Percentiles rank a stretch among this genome's conserved stretches.
Evolutionary conservation across 805 yeast genomes (phyloP).

Genomic region (Sugiyamaella boreocaroliniensis): DNA sequence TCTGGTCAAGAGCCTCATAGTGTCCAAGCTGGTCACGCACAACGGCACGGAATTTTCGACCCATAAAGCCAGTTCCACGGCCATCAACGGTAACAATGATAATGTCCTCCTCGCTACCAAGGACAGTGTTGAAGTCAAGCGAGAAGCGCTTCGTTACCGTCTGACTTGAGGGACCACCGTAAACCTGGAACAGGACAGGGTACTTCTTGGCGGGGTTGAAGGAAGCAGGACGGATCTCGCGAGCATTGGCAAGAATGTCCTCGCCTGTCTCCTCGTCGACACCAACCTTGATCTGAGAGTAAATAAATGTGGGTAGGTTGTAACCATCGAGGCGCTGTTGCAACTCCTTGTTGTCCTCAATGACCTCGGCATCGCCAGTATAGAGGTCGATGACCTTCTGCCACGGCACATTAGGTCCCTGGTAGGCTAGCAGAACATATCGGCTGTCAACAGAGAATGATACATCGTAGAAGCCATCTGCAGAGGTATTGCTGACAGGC

Average conservation of each 20-base stretch:
- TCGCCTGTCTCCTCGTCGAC: slow-evolving; percentile 40
- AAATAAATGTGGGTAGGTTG: slow-evolving; percentile 50
- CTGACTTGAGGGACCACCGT: slow-evolving; percentile 96
- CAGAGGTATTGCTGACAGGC: slow-evolving; percentile 44
- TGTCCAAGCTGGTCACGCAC: slow-evolving; percentile 81
- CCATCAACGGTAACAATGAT: slow-evolving; percentile 95
- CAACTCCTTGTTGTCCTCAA: slow-evolving; percentile 29
- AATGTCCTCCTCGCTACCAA: slow-evolving; percentile 70
- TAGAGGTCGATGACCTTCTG: slow-evolving; percentile 63
- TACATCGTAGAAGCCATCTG: slow-evolving; percentile 60
- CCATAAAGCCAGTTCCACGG: slow-evolving; percentile 91
- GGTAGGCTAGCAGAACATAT: slow-evolving; percentile 60
- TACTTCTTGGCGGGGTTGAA: slow-evolving; percentile 58
- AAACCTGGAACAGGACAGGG: slow-evolving; percentile 83
- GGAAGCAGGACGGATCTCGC: slow-evolving; percentile 55
- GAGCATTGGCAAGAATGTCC: slow-evolving; percentile 43
- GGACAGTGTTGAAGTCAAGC: slow-evolving; percentile 63
- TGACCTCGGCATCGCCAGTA: slow-evolving; percentile 27
- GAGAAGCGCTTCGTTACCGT: slow-evolving; percentile 57
- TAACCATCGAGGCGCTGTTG: slow-evolving; percentile 30
- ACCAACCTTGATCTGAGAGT: slow-evolving; percentile 37
- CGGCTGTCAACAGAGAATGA: slow-evolving; percentile 77
- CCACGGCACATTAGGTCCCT: slow-evolving; percentile 75
- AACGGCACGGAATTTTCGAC: slow-evolving; percentile 63
- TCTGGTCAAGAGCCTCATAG: slow-evolving; percentile 80